These are phyloP conservation scores for Carex cristatella DNA, from an alignment of 176 grass and related monocot species.

Conservation along the genomic window DNA sequence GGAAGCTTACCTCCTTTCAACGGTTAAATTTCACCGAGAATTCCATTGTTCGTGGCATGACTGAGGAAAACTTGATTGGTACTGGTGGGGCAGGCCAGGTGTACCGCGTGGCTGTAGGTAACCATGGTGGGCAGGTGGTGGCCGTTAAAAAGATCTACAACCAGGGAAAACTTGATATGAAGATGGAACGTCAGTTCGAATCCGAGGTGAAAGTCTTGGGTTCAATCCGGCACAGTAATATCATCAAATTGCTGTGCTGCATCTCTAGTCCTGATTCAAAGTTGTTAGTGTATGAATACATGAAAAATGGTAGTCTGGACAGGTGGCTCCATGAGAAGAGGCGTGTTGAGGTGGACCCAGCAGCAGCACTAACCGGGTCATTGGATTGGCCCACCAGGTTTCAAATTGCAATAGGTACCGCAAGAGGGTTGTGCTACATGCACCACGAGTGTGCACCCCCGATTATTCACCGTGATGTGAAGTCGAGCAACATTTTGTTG, in stretches of 20 bases:
- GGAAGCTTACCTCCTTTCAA: slow-evolving; percentile 80
- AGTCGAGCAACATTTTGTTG: slow-evolving; percentile 80
- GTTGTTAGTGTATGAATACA: slow-evolving; percentile 90
- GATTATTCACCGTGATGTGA: slow-evolving; percentile 79
- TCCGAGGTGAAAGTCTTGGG: slow-evolving; percentile 67
- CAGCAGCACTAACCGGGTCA: not conserved
- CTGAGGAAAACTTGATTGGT: slow-evolving; percentile 66
- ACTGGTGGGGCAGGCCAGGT: slow-evolving; percentile 58
- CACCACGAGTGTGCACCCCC: slow-evolving; percentile 66
- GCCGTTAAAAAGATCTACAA: slow-evolving; percentile 75
- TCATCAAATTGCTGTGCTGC: slow-evolving; percentile 71
- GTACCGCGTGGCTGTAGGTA: slow-evolving; percentile 46
- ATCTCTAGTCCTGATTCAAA: slow-evolving; percentile 53
- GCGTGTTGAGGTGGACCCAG: not conserved
- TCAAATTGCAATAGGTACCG: slow-evolving; percentile 47
- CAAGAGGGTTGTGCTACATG: slow-evolving; percentile 74
- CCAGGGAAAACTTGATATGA: slow-evolving; percentile 33
- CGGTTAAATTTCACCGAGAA: slow-evolving; percentile 43
- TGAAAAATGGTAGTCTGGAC: slow-evolving; percentile 72
- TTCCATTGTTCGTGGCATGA: slow-evolving; percentile 35
- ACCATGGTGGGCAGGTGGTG: slow-evolving; percentile 32
- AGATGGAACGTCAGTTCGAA: slow-evolving; percentile 58
- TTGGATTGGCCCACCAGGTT: slow-evolving; percentile 68
- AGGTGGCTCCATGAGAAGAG: slow-evolving; percentile 50
- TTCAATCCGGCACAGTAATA: slow-evolving; percentile 64